A percentile compares a stretch with the other conserved stretches of the same genome.
phyloP scores from a whole-genome alignment of 2,329 filamentous ascomycete species.

The Knoxdaviesia capensis region DNA sequence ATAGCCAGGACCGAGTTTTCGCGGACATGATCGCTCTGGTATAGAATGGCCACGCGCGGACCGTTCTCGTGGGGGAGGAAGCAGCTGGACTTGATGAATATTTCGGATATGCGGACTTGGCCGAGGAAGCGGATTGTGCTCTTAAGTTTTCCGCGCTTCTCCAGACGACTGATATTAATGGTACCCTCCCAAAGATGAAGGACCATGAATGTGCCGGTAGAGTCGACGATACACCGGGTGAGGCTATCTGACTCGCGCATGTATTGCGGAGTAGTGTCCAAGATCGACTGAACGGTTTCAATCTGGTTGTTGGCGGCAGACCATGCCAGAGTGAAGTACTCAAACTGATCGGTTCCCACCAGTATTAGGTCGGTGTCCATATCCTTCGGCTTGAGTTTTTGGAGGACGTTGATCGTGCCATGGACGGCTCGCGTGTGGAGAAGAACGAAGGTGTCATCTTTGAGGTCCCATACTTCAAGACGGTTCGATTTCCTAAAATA shows the following conservation, averaged over 20 bases:
- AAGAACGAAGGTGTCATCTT: slow-evolving; percentile 42
- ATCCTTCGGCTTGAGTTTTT: slow-evolving; percentile 57
- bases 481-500: slow-evolving; percentile 55
- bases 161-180: slow-evolving; percentile 31
- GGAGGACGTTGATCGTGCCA: slow-evolving; percentile 70
- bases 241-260: slow-evolving; percentile 65
- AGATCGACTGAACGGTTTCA: slow-evolving; percentile 28
- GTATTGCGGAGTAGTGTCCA: slow-evolving; percentile 34
- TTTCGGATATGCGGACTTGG: slow-evolving; percentile 34
- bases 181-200: slow-evolving; percentile 42
- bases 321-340: slow-evolving; percentile 85
- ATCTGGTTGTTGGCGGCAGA: slow-evolving; percentile 34
- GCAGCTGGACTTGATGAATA: slow-evolving; percentile 36
- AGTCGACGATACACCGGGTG: slow-evolving; percentile 69
- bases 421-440: slow-evolving; percentile 54
- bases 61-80: slow-evolving; percentile 38
- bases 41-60: slow-evolving; percentile 36
- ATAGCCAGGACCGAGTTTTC: slow-evolving; percentile 34
- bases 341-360: slow-evolving; percentile 71
- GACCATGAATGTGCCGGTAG: slow-evolving; percentile 41
- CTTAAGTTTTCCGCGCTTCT: slow-evolving; percentile 9
- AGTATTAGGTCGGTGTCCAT: slow-evolving; percentile 70
- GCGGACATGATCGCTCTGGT: slow-evolving; percentile 30
- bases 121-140: slow-evolving; percentile 16
- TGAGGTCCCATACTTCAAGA: slow-evolving; percentile 61